Evolutionary conservation across 179 eudicot species (phyloP), one percentile per base, ranked within the genome.

Genomic region (Silene coronaria): DNA sequence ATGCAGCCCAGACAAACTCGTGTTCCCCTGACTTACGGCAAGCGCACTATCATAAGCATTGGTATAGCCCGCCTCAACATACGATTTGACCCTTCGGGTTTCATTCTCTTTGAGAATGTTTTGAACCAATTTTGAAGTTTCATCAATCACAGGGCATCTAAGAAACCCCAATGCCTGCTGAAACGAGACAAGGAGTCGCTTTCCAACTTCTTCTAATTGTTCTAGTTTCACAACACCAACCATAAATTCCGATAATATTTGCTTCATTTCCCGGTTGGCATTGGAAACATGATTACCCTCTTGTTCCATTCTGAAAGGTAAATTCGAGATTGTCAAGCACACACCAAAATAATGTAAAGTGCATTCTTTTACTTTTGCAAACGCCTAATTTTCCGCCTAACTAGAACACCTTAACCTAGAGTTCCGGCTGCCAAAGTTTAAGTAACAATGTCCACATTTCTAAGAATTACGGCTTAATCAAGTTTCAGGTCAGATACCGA

Each of bases 121-220:
- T 71, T 86, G 80, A 9, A 87, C 76, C 74, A 88, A 58, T 67
- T 80, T 72, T 0, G 90, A 90, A 45, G 86, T 71, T 68, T 84
- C 80, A 10, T 77, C 51, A 22, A 87, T 82, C 4, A 87, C 69
- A 73, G 87, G 86, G 55, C 78, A 82, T 6, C 85, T 61, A 51
- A 88, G 83, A 77, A 78, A 86, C 42, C 78, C 88, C 14, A 90
- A 83, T 26, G 85, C 86, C 76, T 82, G 87, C 26, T 84, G 88
- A 72, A 88, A 90, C 34, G 84, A 80, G n/a, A 71, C 64, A n/a
- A 90, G 87, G 6, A 80, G 79, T 26, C 67, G 84, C 65, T 67
- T 76, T 46, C 91, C 90, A 2, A 63, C 64, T 48, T 75, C 70
- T 42, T 72, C 84, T 60, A 88, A 75, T 71, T 90, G 90, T 53